A percentile compares a stretch with the other conserved stretches of the same genome.
These are phyloP conservation scores for Trichoderma sp. DNA, from an alignment of 2,329 filamentous ascomycete genomes.

Conservation along the genomic window DNA sequence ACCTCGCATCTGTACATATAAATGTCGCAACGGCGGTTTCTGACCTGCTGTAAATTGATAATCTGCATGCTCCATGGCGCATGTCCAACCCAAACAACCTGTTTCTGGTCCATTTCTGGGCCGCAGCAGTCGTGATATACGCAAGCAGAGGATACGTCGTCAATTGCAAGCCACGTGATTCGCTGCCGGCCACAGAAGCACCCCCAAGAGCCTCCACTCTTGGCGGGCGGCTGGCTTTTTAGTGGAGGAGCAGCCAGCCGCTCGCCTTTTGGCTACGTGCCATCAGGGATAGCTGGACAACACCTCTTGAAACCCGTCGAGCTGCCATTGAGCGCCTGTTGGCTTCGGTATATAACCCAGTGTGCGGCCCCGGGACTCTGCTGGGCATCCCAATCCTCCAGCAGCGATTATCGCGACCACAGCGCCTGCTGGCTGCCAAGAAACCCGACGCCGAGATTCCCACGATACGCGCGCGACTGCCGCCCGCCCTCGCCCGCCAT, in stretches of 20 bases:
- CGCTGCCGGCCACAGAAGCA: slow-evolving; percentile 49
- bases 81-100: not conserved
- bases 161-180: slow-evolving; percentile 26
- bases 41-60: not conserved
- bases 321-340: slow-evolving; percentile 11
- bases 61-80: not conserved
- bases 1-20: slow-evolving; percentile 17
- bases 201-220: slow-evolving; percentile 18
- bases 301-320: not conserved
- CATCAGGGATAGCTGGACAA: slow-evolving; percentile 23
- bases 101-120: not conserved
- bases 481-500: slow-evolving; percentile 13
- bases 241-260: slow-evolving; percentile 21
- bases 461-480: slow-evolving; percentile 15
- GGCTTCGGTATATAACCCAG: slow-evolving; percentile 14
- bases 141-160: slow-evolving; percentile 17
- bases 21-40: slow-evolving; percentile 21
- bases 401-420: not conserved
- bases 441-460: slow-evolving; percentile 4
- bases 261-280: slow-evolving; percentile 25
- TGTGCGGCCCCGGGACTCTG: not conserved
- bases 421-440: not conserved
- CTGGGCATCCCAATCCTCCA: slow-evolving; percentile 8
- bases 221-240: slow-evolving; percentile 26
- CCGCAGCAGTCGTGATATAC: slow-evolving; percentile 22